A percentile compares a stretch with the other conserved stretches of the same genome.
phyloP scores from a whole-genome alignment of 371 early-diverging fungal genomes.

The Mucor saturninus region DNA sequence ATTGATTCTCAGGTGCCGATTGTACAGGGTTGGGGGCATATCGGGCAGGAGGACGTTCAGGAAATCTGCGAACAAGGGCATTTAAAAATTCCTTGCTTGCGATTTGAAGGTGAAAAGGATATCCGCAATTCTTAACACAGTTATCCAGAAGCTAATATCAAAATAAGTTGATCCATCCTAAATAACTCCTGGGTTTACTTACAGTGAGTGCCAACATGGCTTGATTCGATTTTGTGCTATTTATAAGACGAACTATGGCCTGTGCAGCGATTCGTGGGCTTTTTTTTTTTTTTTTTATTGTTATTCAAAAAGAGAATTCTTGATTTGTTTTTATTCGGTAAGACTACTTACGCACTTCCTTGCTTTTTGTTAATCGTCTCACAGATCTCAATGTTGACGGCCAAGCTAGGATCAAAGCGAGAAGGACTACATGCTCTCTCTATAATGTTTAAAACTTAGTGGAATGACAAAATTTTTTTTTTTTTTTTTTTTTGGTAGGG shows the following conservation, averaged over 20 bases:
- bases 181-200: slow-evolving; percentile 12
- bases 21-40: slow-evolving; percentile 33
- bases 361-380: slow-evolving; percentile 91
- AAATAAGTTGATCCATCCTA: neutral
- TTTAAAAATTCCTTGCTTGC: slow-evolving; percentile 94
- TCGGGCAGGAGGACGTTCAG: slow-evolving; percentile 76
- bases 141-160: slow-evolving; percentile 79
- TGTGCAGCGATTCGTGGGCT: slow-evolving; percentile 88
- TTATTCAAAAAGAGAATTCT: neutral
- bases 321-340: neutral
- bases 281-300: neutral
- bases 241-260: slow-evolving; percentile 77
- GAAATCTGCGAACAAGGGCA: slow-evolving; percentile 89
- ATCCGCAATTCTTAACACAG: slow-evolving; percentile 96
- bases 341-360: slow-evolving; percentile 72
- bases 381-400: slow-evolving; percentile 91
- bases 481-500: slow-evolving; percentile 1
- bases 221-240: slow-evolving; percentile 69
- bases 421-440: slow-evolving; percentile 82
- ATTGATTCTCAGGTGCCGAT: slow-evolving; percentile 36
- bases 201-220: slow-evolving; percentile 79
- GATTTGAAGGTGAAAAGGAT: slow-evolving; percentile 93
- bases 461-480: slow-evolving; percentile 1
- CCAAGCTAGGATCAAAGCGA: slow-evolving; percentile 77
- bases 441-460: slow-evolving; percentile 21